Base-by-base conservation (phyloP, 2,329 filamentous ascomycete genomes). In the Daldinia sp. region DNA sequence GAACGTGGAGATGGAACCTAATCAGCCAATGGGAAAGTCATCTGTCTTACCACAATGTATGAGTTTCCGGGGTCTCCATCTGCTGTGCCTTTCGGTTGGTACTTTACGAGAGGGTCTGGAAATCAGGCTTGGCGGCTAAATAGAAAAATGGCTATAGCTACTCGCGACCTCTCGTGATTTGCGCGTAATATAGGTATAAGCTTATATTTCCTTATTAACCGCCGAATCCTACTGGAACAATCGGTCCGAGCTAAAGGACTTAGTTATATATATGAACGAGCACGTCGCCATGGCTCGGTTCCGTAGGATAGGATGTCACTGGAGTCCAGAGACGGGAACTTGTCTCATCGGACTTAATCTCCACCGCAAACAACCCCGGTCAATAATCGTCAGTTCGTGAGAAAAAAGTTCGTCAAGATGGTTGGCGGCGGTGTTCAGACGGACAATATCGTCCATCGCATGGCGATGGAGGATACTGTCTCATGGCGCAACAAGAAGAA, bases 401-500 rank as follows among this genome's bases (percentile, higher is more conserved):
- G 48, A 23, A 68, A 60, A 68, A 67, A 57, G 33, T 28, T 63
- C 57, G 71, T 20, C 63, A 76, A 68, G 51, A 76, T 76, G 75
- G 75, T 74, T 20, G 75, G 72, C 65, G 72, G 63, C 56, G 69
- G 57, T 23, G 68, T 66, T 67, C 62, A 74, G 57, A 60, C 65
- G 73, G 75, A 76, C 70, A 76, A 76, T 55, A 70, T 74, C 73
- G 78, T 81, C 78, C 78, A 81, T 75, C 79, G 78, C 74, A 78
- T 81, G 78, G 80, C 79, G 76, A 78, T 81, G 75, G 78, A 79
- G 35, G 80, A 81, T 72, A 78, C 74, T 53, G 69, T 81, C 48
- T 80, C 81, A 54, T 88, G 86, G 87, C 88, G 85, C 79, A 83
- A 82, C 72, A 89, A 89, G 73, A 82, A 79, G 2, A 88, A 89